Conservation (phyloP, 257 asterid species). For the Oldenlandia corymbosa region DNA sequence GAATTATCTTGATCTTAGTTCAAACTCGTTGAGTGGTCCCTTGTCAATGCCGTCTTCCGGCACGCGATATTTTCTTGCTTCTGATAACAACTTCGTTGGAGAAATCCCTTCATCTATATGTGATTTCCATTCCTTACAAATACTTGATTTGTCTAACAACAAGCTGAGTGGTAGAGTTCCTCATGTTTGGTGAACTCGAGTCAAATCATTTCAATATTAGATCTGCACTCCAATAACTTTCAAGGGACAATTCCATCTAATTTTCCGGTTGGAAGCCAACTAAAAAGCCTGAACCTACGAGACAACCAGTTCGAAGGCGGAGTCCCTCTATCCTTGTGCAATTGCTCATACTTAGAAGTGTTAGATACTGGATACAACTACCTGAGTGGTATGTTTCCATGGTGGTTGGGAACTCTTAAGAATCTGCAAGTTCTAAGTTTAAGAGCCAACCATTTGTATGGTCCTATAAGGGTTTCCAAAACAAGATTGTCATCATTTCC, state of each 20-base stretch:
- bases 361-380: conserved; percentile 21
- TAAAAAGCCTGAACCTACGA: conserved; percentile 6
- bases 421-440: conserved; percentile 22
- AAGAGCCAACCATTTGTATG: conserved; percentile 14
- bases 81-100: conserved; percentile 19
- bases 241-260: conserved; percentile 9
- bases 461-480: neutral
- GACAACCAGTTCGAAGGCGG: conserved; percentile 12
- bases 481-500: neutral
- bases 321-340: conserved; percentile 14
- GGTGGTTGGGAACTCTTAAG: conserved; percentile 23
- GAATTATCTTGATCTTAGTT: conserved; percentile 12
- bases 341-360: conserved; percentile 12
- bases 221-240: conserved; percentile 5
- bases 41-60: neutral
- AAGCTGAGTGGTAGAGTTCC: conserved; percentile 1
- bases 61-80: neutral
- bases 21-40: conserved; percentile 2
- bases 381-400: conserved; percentile 24
- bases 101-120: conserved; percentile 11
- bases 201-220: neutral
- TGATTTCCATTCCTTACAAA: neutral
- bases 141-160: conserved; percentile 12
- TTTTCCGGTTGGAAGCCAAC: neutral
- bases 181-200: conserved; percentile 7